Base-by-base conservation (phyloP, 2,329 filamentous ascomycete genomes). In the Aaosphaeria arxii region DNA sequence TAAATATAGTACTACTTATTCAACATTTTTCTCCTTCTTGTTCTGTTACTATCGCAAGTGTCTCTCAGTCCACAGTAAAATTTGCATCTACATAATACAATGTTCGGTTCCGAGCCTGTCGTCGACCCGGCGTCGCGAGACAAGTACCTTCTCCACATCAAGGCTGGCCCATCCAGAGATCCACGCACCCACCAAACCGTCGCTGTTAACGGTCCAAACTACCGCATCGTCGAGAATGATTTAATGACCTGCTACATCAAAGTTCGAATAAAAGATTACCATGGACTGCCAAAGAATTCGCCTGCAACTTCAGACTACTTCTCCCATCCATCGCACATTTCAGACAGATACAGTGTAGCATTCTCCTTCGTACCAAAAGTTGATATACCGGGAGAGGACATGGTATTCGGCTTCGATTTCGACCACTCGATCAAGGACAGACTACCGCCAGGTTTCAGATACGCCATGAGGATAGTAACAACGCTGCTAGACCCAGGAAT, bases 141-240 rank as follows among this genome's bases (percentile, higher is more conserved):
- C 47, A 69, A 69, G 44, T 71, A 71, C 45, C 62, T 67, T 7
- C 59, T 71, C 5, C 61, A 62, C 57, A 63, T 71, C n/a, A 69
- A 67, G 6, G 63, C 66, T 3, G 69, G 69, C 17, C 61, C 68
- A 9, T 60, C 63, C 0, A 70, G 70, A 47, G 55, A 67, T 45
- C 30, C 56, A 4, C 57, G 55, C 1, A 64, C 62, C 1, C 69
- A 71, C 51, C 44, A 45, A 4, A 53, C 62, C 39, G 57, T 71
- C 30, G 51, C 59, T 13, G 68, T 71, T 35, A 71, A 71, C 46
- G 55, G 61, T 41, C 28, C 52, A 6, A 46, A 58, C 1, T 47
- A 59, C 6, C 59, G 57, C 13, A 30, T 48, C 11, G 56, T 71
- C 42, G 57, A 64, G 17, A 65, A 63, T 42, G 52, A 59, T 11